Percentiles rank a stretch among this genome's conserved stretches.
Conservation (phyloP, 306 rosid species). For the Quercus berberidifolia region DNA sequence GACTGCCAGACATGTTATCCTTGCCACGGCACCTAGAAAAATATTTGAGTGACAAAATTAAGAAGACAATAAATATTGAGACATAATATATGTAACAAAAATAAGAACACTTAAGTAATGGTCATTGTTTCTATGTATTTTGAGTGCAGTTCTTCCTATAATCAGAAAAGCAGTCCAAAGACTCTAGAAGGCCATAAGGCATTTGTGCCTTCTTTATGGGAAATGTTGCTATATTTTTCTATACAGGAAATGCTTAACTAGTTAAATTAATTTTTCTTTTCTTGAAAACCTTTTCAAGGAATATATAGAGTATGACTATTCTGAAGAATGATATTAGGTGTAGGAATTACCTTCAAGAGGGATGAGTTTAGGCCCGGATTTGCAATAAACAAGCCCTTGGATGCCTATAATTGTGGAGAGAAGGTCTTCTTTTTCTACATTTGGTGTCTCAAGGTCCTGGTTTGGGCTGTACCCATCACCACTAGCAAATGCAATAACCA, state of each 20-base stretch:
- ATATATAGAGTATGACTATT: not conserved
- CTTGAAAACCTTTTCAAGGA: too few species aligned
- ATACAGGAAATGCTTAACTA: too few species aligned
- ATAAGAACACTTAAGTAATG: not conserved
- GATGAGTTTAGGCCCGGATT: constrained; percentile 33
- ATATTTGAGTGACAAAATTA: not conserved
- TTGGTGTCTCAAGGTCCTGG: constrained; percentile 10
- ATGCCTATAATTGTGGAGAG: constrained; percentile 36
- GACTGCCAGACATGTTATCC: constrained; percentile 38
- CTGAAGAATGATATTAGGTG: not conserved
- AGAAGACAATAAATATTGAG: not conserved
- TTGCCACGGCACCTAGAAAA: constrained; percentile 40
- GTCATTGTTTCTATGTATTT: too few species aligned
- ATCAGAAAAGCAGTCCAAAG: too few species aligned
- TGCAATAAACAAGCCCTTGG: constrained; percentile 64
- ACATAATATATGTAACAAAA: not conserved
- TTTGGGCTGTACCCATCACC: constrained; percentile 8
- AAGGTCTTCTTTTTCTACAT: constrained; percentile 14
- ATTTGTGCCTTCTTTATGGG: too few species aligned
- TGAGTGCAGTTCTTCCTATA: too few species aligned
- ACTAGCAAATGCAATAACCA: constrained; percentile 12
- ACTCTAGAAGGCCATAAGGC: too few species aligned
- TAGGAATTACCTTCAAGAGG: constrained; percentile 45
- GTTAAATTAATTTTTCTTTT: too few species aligned
- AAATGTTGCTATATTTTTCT: too few species aligned